phyloP scores from a whole-genome alignment of 345 rosid species.

The Hibiscus tridactylites region DNA sequence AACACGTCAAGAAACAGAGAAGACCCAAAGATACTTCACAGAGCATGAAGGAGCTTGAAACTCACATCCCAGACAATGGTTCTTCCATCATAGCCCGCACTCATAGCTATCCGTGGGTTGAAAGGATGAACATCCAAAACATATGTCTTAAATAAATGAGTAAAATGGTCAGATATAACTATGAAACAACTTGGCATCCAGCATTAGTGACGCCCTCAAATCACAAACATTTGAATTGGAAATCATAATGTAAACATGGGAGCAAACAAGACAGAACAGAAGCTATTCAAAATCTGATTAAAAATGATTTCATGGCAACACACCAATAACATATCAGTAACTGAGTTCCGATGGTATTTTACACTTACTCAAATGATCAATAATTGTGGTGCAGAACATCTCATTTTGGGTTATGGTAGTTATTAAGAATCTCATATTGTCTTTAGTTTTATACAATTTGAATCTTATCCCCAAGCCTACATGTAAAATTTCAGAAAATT shows the following conservation, averaged over 20 bases:
- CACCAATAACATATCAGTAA: background rate
- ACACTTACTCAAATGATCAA: background rate
- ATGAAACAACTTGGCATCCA: conserved; percentile 8
- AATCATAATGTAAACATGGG: background rate
- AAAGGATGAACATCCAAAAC: conserved; percentile 98
- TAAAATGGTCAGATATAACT: conserved; percentile 12
- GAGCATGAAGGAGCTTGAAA: conserved; percentile 23
- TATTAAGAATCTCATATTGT: background rate
- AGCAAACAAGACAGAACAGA: conserved; percentile 1
- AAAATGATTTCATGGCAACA: background rate
- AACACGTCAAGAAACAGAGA: conserved; percentile 11
- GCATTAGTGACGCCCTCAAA: background rate
- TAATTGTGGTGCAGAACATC: background rate
- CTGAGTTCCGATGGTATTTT: background rate
- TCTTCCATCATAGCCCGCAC: conserved; percentile 98
- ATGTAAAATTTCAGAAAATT: background rate
- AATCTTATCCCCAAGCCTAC: background rate
- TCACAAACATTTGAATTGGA: background rate
- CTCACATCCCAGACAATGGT: conserved; percentile 99
- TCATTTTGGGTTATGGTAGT: background rate
- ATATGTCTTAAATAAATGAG: conserved; percentile 58
- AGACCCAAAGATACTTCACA: conserved; percentile 11
- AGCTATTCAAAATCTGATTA: background rate
- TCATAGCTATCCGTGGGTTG: conserved; percentile 98
- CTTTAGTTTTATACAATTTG: background rate